Evolutionary conservation across 768 basidiomycete species (phyloP).

Genomic region (Rhodotorula paludigena): DNA sequence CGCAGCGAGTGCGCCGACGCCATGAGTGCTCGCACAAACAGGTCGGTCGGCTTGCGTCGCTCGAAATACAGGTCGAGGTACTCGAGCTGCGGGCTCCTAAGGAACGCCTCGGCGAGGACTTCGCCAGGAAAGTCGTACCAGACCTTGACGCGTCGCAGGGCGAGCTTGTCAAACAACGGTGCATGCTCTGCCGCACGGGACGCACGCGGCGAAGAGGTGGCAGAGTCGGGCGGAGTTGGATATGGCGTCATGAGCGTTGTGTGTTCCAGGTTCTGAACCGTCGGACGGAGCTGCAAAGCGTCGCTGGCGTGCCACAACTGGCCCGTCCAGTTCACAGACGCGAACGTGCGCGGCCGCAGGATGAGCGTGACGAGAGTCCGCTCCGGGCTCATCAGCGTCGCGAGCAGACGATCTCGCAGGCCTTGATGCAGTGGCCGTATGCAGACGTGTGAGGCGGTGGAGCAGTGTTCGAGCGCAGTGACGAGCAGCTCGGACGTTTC

Average conservation of each 20-base stretch:
- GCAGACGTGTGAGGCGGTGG: not conserved
- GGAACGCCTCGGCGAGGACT: not conserved
- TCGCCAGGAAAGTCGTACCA: not conserved
- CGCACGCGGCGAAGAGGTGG: not conserved
- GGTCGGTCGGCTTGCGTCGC: not conserved
- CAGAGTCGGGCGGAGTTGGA: not conserved
- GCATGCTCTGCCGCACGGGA: not conserved
- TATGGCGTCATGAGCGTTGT: not conserved
- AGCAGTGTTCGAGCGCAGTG: not conserved
- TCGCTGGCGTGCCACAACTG: not conserved
- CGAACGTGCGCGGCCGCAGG: not conserved
- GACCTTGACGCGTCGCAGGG: not conserved
- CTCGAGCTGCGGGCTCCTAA: not conserved
- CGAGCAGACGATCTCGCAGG: not conserved
- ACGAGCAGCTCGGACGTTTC: slow-evolving; percentile 1
- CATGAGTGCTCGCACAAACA: not conserved
- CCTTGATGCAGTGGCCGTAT: not conserved
- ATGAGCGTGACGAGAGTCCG: not conserved
- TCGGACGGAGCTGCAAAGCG: not conserved
- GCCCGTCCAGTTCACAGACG: not conserved
- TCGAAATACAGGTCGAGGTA: slow-evolving; percentile 2
- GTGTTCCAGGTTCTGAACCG: slow-evolving; percentile 9
- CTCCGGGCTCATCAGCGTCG: not conserved
- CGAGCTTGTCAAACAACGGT: not conserved
- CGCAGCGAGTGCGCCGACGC: not conserved